Evolutionary conservation across 805 yeast species (phyloP), one percentile per base, ranked within the genome.

Genomic region (Wickerhamomyces chaumierensis): DNA sequence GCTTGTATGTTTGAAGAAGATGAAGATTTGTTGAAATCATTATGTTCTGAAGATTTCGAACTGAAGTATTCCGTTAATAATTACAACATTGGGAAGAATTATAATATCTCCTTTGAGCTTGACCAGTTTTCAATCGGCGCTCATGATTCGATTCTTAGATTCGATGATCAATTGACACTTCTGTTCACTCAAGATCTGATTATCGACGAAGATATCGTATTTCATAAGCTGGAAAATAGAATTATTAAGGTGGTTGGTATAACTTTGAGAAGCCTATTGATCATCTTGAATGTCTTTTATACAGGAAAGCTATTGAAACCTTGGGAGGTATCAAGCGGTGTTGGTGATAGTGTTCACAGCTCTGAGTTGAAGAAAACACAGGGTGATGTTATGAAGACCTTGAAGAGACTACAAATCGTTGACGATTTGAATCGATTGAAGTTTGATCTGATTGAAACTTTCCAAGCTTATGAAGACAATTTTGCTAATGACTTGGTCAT

Each of bases 251-350:
- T 37, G 36, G 61, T 33, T 5, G 39, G 39, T 25, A 9, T 52
- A 2, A 23, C 35, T 11, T 35, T 49, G 4, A 44, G 45, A 4
- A 47, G 65, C 15, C 36, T 68, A 11, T 53, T 63, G 25, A 57
- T 78, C 2, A 48, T 71, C 8, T 43, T 73, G 5, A 72, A 73
- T 48, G 65, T 63, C 39, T 39, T 74, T 1, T 78, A 78, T 48
- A 70, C 78, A 0, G 75, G 73, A 38, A 48, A 50, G 14, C 51
- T 59, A 4, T 33, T 69, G 5, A 65, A 61, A 33, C 53, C 73
- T 9, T 75, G 81, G 81, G 66, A 61, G n/a, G n/a, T n/a, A n/a
- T n/a, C n/a, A n/a, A n/a, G n/a, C n/a, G n/a, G n/a, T n/a, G n/a
- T n/a, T n/a, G n/a, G n/a, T n/a, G n/a, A n/a, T n/a, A n/a, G n/a